Percentiles rank a stretch among this genome's conserved stretches.
phyloP scores from a whole-genome alignment of 208 protist species.

The Leptomonas pyrrhocoris region DNA sequence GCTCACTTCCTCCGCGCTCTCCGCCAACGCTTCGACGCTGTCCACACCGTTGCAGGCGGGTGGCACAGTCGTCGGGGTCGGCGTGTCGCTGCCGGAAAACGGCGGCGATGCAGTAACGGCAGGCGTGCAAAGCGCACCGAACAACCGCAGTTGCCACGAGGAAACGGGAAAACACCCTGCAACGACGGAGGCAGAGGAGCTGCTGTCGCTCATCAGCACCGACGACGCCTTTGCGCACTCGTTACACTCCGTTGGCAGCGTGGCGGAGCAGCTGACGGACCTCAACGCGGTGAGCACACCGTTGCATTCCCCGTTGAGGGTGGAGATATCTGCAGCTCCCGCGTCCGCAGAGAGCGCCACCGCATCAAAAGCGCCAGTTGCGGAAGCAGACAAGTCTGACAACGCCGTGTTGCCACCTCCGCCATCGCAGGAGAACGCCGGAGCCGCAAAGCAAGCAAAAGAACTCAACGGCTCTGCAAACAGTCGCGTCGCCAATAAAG shows the following conservation, averaged over 20 bases:
- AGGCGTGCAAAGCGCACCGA: not conserved
- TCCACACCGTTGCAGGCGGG: not conserved
- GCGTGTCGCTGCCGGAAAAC: not conserved
- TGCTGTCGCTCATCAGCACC: slow-evolving; percentile 2
- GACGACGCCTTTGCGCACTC: slow-evolving; percentile 20
- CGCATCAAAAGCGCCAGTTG: not conserved
- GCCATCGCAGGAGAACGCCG: not conserved
- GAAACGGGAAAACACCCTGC: not conserved
- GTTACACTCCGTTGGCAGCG: slow-evolving; percentile 13
- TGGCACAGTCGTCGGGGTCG: not conserved
- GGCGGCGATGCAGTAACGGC: not conserved
- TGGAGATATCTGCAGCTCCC: not conserved
- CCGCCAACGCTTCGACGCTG: not conserved
- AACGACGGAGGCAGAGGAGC: not conserved
- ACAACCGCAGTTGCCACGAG: not conserved
- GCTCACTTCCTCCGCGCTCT: slow-evolving; percentile 10
- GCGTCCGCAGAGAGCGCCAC: not conserved
- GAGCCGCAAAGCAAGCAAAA: not conserved
- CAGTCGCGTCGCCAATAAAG: not conserved
- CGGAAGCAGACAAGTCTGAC: not conserved
- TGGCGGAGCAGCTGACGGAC: not conserved
- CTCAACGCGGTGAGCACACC: not conserved
- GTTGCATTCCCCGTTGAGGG: not conserved
- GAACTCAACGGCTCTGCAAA: not conserved
- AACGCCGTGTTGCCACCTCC: not conserved